Evolutionary conservation across 192 early-diverging fungal species (phyloP).

Genomic region (Coemansia asiatica): DNA sequence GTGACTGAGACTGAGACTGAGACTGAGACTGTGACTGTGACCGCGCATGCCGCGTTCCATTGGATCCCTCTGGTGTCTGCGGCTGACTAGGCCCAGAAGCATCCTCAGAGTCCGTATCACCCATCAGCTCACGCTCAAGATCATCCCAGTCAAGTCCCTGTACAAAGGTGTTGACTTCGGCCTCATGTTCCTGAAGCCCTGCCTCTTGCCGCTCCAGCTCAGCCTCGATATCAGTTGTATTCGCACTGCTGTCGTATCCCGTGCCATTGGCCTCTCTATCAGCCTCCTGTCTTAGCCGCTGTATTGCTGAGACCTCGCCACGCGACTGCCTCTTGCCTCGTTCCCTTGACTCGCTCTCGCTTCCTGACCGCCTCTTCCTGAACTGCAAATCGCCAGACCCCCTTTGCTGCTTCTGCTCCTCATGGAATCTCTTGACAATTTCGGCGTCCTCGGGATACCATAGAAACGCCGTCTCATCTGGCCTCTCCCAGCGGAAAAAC

Average conservation of each 20-base stretch:
- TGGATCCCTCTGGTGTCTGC: constrained; percentile 7
- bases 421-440: constrained; percentile 11
- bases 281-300: constrained; percentile 21
- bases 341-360: neutral
- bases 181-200: constrained; percentile 53
- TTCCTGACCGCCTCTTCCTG: neutral
- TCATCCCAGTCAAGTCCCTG: constrained; percentile 60
- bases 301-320: constrained; percentile 14
- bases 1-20: constrained; percentile 4
- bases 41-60: neutral
- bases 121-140: constrained; percentile 57
- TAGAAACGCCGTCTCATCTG: constrained; percentile 68
- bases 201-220: constrained; percentile 55
- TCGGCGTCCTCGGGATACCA: constrained; percentile 41
- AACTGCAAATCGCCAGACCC: neutral
- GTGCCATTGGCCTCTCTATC: constrained; percentile 15
- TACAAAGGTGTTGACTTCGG: constrained; percentile 57
- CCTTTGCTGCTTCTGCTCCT: neutral
- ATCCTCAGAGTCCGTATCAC: constrained; percentile 48
- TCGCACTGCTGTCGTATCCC: constrained; percentile 52
- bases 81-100: constrained; percentile 4
- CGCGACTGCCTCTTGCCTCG: constrained; percentile 20
- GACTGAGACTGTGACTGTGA: neutral
- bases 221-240: constrained; percentile 54
- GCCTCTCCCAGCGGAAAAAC: constrained; percentile 65